These are phyloP conservation scores for Carex parvula DNA, from an alignment of 176 grass and related monocot species.

Conservation along the genomic window DNA sequence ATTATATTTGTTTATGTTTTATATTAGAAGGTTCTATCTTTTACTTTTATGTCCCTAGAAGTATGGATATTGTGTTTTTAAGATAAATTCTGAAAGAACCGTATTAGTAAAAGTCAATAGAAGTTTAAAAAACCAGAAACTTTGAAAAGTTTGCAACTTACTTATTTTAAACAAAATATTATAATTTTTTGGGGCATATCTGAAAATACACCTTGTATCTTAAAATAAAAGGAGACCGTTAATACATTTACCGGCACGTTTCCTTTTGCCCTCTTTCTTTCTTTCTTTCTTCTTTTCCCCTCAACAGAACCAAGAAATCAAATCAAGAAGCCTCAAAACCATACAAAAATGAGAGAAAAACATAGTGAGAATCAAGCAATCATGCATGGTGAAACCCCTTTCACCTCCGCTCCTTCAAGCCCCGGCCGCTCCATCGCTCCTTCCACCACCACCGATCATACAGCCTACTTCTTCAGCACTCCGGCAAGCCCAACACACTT, in stretches of 20 bases:
- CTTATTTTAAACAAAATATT: not conserved
- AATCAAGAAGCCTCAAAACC: not conserved
- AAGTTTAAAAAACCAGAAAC: not conserved
- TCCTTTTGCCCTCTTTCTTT: not conserved
- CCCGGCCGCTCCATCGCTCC: too few species aligned
- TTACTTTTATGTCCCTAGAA: not conserved
- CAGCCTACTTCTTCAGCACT: constrained; percentile 35
- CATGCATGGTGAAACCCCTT: not conserved
- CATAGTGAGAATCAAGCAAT: not conserved
- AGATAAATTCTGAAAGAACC: not conserved
- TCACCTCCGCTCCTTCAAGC: too few species aligned
- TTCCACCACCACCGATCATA: not conserved
- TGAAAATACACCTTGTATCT: not conserved
- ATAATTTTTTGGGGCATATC: not conserved
- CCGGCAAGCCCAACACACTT: constrained; percentile 41
- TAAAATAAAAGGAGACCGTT: constrained; percentile 15
- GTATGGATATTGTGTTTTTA: not conserved
- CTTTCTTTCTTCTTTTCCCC: too few species aligned
- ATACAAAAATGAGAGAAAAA: not conserved
- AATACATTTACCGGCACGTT: not conserved
- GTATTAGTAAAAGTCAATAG: not conserved
- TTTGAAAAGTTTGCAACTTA: not conserved
- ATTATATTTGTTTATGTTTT: not conserved
- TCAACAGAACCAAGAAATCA: constrained; percentile 14
- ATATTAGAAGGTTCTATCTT: not conserved